Base-by-base conservation (phyloP, 1,284 basidiomycete species). In the Leccinum fallax region DNA sequence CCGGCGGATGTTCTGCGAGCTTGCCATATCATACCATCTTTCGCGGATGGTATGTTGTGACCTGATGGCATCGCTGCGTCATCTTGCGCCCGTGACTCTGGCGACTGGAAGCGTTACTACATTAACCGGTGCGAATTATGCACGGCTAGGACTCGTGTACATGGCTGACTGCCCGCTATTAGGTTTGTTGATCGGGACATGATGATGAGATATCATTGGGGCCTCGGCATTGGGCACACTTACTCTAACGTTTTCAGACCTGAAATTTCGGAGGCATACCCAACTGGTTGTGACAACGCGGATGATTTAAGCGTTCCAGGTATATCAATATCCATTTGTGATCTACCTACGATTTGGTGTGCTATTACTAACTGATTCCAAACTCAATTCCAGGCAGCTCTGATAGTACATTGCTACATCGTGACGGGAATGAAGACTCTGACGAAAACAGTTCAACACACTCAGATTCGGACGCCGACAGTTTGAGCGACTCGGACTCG, bases 181-280 rank as follows among this genome's bases (percentile, higher is more conserved):
- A 53, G 53, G 32, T 53, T 53, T 9, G n/a, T 53, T 24, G 53
- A 53, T 5, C 13, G 53, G 13, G 32, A 53, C 8, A 53, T 53
- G 53, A 53, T 53, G 53, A 53, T 53, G 53, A 53, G 53, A 15
- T 53, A 53, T 53, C 30, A 53, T 53, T 53, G 53, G 53, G 32
- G 32, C 19, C 53, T 53, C 16, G 32, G 53, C 15, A 36, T 36
- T 36, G 53, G 53, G 32, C 53, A 53, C 53, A 34, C 19, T 53
- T 53, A 53, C 51, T 53, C 51, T 53, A 8, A 53, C 32, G 26
- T 53, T 36, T 21, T 24, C 5, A 38, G 34, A 24, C 34, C 53
- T 38, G 34, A 54, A 21, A 54, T 38, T 54, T 38, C 28, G 21
- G 19, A 54, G 21, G 53, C 30, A 54, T 38, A 36, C 34, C 32